Base-by-base conservation (phyloP, 108 stramenopile genomes). In the Cyclotella cryptica region DNA sequence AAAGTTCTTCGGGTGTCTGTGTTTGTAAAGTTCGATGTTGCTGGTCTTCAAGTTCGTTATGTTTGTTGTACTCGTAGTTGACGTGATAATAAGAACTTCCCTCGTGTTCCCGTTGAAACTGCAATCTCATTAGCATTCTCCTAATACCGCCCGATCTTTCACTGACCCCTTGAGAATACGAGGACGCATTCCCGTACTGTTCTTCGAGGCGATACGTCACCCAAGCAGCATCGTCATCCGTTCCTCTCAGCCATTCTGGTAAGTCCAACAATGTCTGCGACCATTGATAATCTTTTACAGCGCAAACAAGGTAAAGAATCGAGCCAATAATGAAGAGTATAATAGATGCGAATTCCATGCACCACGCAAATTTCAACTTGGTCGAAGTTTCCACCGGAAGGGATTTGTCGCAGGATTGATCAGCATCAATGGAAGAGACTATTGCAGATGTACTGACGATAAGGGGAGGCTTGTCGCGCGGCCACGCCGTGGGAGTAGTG, bases 271-370 rank as follows among this genome's bases (percentile, higher is more conserved):
- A 28, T 26, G 43, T 21, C 46, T 47, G 43, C 29, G 72, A 54
- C 43, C 45, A 73, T 73, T 73, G 43, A 35, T 73, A 73, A 29
- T 73, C 72, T 27, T 62, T 24, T 0, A 73, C 60, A 17, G 72
- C 30, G 30, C 51, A 22, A 0, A 49, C 42, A 18, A 73, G 42
- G 30, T 73, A 73, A 14, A 73, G 57, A 24, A 61, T 18, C 29
- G 42, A 44, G 21, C 72, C 72, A 14, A 62, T 44, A 9, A 73
- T n/a, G 22, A 73, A 73, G 55, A 58, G 24, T 17, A 62, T 26
- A 28, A 62, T 45, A 15, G 72, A 71, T 41, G 58, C 21, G 54
- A 71, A 44, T 18, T 59, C 41, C 10, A 24, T 52, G 66, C 9
- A 14, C 24, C 57, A 29, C 47, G 3, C 15, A 49, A 7, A 49